Base-by-base conservation (phyloP, 768 basidiomycete genomes). In the Leccinum aurantiacum region DNA sequence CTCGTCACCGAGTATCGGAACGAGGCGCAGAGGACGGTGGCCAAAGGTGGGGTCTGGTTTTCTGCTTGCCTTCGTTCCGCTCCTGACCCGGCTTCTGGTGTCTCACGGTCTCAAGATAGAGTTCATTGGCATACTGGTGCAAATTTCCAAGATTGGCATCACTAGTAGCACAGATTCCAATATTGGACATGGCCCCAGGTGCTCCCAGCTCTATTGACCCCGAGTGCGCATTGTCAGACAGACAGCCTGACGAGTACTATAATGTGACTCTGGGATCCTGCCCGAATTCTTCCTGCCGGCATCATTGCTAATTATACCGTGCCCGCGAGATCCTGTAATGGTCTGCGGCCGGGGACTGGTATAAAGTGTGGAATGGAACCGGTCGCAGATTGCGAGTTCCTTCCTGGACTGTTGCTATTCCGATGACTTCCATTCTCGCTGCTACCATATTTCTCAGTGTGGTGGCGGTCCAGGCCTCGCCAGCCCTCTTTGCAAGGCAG, bases 401-500 rank as follows among this genome's bases (percentile, higher is more conserved):
- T n/a, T n/a, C 41, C 48, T 3, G 14, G 14, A 11, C 29, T 37
- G 49, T 29, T 29, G 25, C 29, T 14, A 14, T 44, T 24, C 19
- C 24, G 22, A 74, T 73, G 71, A 33, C 51, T 11, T 60, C 64
- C 17, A 6, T 66, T 25, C 59, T 68, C 31, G n/a, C 22, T 50
- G 59, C 61, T 50, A 58, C 60, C 51, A 52, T 44, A 14, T 44
- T 73, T 15, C 63, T 73, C 29, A 25, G 55, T 29, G 62, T 54
- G 48, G 35, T 56, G 6, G 55, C 31, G 44, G 71, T 54, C 4
- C 50, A 31, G 44, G 69, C 69, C 17, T 61, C 63, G 10, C 73
- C 78, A 6, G 6, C 63, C 24, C 73, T 77, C 49, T 57, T 54
- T 25, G 53, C 71, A 15, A 75, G 76, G 24, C 77, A 77, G 59